Base-by-base conservation (phyloP, 805 yeast genomes). In the Pichia californica region DNA sequence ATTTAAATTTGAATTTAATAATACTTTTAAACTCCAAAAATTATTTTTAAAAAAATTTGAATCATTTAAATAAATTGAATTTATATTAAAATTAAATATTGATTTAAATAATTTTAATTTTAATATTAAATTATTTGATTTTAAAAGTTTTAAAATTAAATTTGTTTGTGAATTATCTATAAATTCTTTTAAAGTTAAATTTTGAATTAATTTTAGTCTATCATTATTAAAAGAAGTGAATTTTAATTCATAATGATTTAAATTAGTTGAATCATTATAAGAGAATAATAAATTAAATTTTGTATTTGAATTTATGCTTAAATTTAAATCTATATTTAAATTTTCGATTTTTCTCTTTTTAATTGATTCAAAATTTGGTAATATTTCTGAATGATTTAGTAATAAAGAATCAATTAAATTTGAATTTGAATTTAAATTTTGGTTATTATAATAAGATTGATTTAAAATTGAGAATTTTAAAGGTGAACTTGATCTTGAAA, bases 81-180 rank as follows among this genome's bases (percentile, higher is more conserved):
- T 16, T 7, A 25, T 38, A 16, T 36, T 38, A 15, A 43, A 30
- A 25, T 36, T 42, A 2, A 38, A 8, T 9, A 40, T 34, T 31
- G 40, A 32, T 20, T 40, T 39, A 7, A 46, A n/a, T 19, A 43
- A 35, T 14, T 35, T 21, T 3, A 46, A 29, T 26, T 46, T 46
- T 8, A 19, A 10, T 20, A 31, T 14, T 7, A 42, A n/a, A 20
- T 46, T 36, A 15, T 34, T 20, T 5, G 26, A 14, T 13, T 27
- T 15, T 9, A 40, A 16, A 5, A 42, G 19, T 31, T 15, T 23
- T 14, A 46, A 29, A 9, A 46, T 16, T 19, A 38, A 35, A 21
- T 41, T 20, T 16, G 23, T 20, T n/a, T 15, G 16, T 7, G 6
- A 3, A 3, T 16, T 18, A 30, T 28, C 29, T 3, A 41, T 15